Evolutionary conservation across 2,329 filamentous ascomycete species (phyloP), one percentile per base, ranked within the genome.

Genomic region (Colletotrichum spinosum): DNA sequence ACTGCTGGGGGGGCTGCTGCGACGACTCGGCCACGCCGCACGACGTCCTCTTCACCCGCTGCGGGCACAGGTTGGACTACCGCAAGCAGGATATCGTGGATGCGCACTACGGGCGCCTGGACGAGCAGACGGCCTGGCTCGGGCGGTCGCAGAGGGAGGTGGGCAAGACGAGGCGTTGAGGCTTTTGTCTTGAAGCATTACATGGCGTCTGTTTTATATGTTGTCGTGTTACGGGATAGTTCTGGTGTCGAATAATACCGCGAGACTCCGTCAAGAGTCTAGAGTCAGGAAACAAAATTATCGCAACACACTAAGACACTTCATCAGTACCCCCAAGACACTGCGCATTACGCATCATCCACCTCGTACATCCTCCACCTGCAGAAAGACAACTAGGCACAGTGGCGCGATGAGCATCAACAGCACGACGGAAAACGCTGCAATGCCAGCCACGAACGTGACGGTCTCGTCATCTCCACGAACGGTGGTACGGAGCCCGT

Each of bases 1-100:
- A 69, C 39, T 69, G 68, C 33, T 69, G 68, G 68, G 68, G 68
- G 17, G 63, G 56, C 2, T 69, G 68, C 55, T 69, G 68, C 63
- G 68, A 68, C 39, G 33, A 44, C 15, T 66, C 63, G 10, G 66
- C 68, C 7, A 68, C 62, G 39, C 45, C 66, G 6, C 66, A 67
- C 15, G 68, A 68, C 42, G 66, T 69, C 8, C 48, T 46, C 38
- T 67, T 57, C 57, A 63, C 66, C 4, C 55, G 68, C 0, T 69
- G 68, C 49, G 68, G 68, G 3, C 68, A 69, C 46, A 50, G 67
- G 13, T 42, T 69, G 48, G 59, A 67, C 51, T 69, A 68, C 38
- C n/a, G 57, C 38, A 56, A 69, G n/a, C 61, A 68, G 52, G 52
- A 67, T 7, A 17, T 67, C 6, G 63, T 67, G 15, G 65, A 67